phyloP scores from a whole-genome alignment of 257 asterid species.

The Nicotiana tabacum region DNA sequence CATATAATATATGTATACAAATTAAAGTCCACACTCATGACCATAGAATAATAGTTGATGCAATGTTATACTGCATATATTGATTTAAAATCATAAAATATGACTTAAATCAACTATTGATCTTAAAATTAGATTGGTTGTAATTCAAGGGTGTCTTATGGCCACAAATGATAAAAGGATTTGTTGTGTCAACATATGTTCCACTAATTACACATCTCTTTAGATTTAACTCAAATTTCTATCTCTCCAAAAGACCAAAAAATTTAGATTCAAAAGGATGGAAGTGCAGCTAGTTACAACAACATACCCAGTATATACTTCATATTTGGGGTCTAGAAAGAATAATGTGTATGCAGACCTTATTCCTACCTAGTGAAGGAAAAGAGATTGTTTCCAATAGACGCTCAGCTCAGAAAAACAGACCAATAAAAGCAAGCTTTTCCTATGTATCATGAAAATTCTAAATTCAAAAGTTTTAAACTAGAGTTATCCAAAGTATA shows the following conservation, averaged over 20 bases:
- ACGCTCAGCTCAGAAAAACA: too few species aligned
- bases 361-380: too few species aligned
- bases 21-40: not conserved
- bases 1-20: not conserved
- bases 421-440: too few species aligned
- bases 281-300: not conserved
- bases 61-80: not conserved
- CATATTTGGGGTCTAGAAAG: too few species aligned
- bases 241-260: not conserved
- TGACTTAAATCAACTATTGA: not conserved
- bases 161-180: not conserved
- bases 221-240: not conserved
- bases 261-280: not conserved
- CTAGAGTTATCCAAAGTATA: not conserved
- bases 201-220: not conserved
- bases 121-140: not conserved
- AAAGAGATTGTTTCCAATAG: too few species aligned
- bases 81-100: not conserved
- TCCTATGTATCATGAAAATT: not conserved
- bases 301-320: too few species aligned
- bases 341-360: too few species aligned
- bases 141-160: not conserved
- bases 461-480: not conserved
- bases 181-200: conserved; percentile 4
- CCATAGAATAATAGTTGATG: not conserved